A percentile compares a stretch with the other conserved stretches of the same genome.
phyloP scores from a whole-genome alignment of 257 asterid genomes.

The Nicotiana attenuata region DNA sequence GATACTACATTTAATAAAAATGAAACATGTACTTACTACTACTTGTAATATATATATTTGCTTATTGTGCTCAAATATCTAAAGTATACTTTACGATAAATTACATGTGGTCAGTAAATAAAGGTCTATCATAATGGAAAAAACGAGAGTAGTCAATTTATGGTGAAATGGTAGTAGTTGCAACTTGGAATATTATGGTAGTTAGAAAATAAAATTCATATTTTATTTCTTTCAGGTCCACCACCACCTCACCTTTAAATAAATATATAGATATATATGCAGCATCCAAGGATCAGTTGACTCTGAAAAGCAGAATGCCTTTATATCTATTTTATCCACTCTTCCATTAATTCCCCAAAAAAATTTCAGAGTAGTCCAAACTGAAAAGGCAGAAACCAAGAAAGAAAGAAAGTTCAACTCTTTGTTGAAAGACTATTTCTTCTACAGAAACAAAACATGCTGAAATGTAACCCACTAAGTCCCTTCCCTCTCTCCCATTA shows the following conservation, averaged over 20 bases:
- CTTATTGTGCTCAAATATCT: no score
- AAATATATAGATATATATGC: not conserved
- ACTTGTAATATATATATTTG: no score
- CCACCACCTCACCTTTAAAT: not conserved
- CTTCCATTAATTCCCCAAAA: not conserved
- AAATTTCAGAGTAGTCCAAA: no score
- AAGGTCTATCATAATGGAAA: no score
- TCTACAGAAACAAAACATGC: not conserved
- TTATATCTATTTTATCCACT: not conserved
- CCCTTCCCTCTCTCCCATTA: not conserved
- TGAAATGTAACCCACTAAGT: slow-evolving; percentile 7
- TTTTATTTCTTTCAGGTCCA: not conserved
- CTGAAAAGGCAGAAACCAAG: not conserved
- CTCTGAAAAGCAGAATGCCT: not conserved
- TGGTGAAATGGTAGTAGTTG: no score
- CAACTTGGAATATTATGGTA: not conserved
- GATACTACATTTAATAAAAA: no score
- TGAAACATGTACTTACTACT: no score
- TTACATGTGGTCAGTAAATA: no score
- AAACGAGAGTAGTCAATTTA: no score
- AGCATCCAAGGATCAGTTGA: not conserved
- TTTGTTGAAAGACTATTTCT: not conserved
- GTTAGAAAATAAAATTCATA: not conserved
- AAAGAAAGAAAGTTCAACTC: not conserved
- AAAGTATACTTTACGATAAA: no score